Base-by-base conservation (phyloP, 2,329 filamentous ascomycete genomes). In the Byssochlamys sp. region DNA sequence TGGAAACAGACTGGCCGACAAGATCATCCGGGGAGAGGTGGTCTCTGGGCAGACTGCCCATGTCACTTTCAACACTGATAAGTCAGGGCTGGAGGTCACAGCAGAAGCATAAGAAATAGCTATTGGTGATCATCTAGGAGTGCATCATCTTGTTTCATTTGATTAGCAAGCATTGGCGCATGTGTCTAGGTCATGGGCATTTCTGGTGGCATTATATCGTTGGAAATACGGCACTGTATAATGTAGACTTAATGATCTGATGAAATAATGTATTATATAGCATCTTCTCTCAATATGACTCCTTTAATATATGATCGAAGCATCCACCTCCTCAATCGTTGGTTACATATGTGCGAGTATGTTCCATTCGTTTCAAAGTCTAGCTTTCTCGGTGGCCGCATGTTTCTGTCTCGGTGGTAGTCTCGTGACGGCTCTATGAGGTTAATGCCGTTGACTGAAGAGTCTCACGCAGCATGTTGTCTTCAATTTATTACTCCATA, bases 1-100 rank as follows among this genome's bases (percentile, higher is more conserved):
- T 63, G 87, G 89, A 59, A 96, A 96, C 71, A 81, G 84, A 2
- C 80, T 97, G 45, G 94, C 94, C 0, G 91, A 96, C 69, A 88
- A 87, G 77, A 95, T 99, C 66, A 97, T 97, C 65, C 81, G 88
- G 56, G 94, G 94, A 24, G 78, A 90, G 72, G 75, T 97, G 59
- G 88, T 85, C 72, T 83, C 79, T 58, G 91, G 90, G 0, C 86
- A 95, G 66, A 81, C 76, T 2, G 92, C 88, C 3, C 80, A 80
- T 58, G 88, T 96, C 11, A 77, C 76, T 53, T 79, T 96, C 58
- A 86, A 83, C 55, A 81, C 83, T 11, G 84, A 85, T 59, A 80
- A 79, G 33, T 75, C 78, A 49, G 82, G 81, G 0, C 70, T 90
- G 56, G 78, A 82, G 45, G 78, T 89, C 54, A 60, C 63, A 11